These are phyloP conservation scores for Vicia sativa DNA, from an alignment of 306 rosid genomes.

Conservation along the genomic window DNA sequence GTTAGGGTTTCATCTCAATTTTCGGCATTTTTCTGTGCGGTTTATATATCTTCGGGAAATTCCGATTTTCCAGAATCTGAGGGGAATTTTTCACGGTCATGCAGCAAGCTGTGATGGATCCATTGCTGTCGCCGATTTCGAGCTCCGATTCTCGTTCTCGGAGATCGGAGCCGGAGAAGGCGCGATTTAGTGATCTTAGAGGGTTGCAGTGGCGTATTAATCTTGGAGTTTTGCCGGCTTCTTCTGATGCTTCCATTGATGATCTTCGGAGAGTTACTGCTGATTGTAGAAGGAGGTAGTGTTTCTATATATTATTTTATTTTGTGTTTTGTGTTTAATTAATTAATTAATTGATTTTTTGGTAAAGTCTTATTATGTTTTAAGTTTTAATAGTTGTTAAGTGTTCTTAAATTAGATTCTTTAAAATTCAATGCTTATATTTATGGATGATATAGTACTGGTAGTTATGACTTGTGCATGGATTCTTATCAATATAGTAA, in stretches of 20 bases:
- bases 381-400: too few relatives aligned
- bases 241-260: constrained; percentile 64
- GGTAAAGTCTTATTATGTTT: too few relatives aligned
- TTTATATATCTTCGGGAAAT: constrained; percentile 19
- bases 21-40: background rate
- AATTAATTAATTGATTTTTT: too few relatives aligned
- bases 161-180: constrained; percentile 53
- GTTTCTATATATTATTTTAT: too few relatives aligned
- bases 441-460: background rate
- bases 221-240: constrained; percentile 86
- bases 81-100: constrained; percentile 46
- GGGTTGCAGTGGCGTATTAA: constrained; percentile 90
- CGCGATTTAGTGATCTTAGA: constrained; percentile 66
- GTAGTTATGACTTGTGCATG: too few relatives aligned
- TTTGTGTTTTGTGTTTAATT: too few relatives aligned
- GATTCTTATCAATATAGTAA: background rate
- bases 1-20: constrained; percentile 24
- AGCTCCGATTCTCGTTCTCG: constrained; percentile 42
- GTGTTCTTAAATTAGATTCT: background rate
- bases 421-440: constrained; percentile 9
- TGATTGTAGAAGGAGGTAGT: constrained; percentile 89
- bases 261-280: constrained; percentile 91
- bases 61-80: constrained; percentile 32
- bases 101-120: constrained; percentile 59
- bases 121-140: constrained; percentile 45